Base-by-base conservation (phyloP, 345 rosid species). In the Iberis pinnata region DNA sequence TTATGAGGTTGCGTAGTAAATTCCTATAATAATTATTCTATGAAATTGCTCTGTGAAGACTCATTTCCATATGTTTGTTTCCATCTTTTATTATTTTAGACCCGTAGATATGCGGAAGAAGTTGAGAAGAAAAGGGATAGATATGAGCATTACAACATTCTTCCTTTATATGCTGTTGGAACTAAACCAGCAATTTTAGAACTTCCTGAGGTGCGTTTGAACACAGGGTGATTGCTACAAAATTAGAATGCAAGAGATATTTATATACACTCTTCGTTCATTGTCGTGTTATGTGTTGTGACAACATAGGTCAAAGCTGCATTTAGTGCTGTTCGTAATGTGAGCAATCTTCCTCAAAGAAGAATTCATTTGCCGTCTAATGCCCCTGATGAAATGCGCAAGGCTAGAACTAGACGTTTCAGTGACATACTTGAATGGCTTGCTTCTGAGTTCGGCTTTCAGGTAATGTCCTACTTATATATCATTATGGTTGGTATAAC, bases 391-490 rank as follows among this genome's bases (percentile, higher is more conserved):
- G 74, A 73, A 38, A 16, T 18, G 49, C 74, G 69, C 44, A 70
- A 67, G 71, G 76, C 74, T 65, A 76, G 78, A 66, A 55, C 36
- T 58, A 78, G 54, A 61, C 63, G 74, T 56, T 65, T 48, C 61
- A 61, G 44, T 64, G 96, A 84, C 64, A 70, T 90, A 25, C 83
- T 90, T 60, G 93, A 90, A 39, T 90, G 98, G 98, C 92, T 90
- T 73, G 77, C 89, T 54, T 79, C 77, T 31, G 48, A 72, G 59
- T 90, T 90, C 56, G 98, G 98, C 22, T 90, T 90, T 81, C 98
- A 90, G 93, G 98, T 90, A 70, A 70, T 36, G 8, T 53, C 12
- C 45, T 18, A 49, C 49, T 49, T 40, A 9, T 39, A 5, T 20
- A 24, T 20, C 3, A 24, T 9, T 44, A 2, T 45, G 14, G 24